Evolutionary conservation across 1,284 basidiomycete species (phyloP), one percentile per base, ranked within the genome.

Genomic region (Fomitopsis schrenkii): DNA sequence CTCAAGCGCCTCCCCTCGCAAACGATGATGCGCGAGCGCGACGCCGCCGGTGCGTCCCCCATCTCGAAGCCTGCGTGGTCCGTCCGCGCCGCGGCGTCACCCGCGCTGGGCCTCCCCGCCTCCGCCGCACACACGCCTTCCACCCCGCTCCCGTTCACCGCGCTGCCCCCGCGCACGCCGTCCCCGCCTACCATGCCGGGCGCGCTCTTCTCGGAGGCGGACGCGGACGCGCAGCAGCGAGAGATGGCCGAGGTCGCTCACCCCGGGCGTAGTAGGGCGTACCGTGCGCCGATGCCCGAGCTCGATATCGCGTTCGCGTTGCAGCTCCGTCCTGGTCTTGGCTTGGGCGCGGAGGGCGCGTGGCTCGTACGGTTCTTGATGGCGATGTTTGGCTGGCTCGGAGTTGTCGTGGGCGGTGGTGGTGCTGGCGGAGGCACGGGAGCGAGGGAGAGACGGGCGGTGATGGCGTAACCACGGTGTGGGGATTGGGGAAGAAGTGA

Each of bases 321-420:
- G 86, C 88, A 91, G 71, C 79, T 90, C 52, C 79, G 86, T 28
- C 87, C 87, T 9, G 86, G 87, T 2, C 72, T 88, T 28, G 86
- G 87, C 38, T 70, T 82, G 15, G 84, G 86, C 53, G 85, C 88
- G 26, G 90, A 91, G 67, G 81, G 87, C 10, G 88, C 89, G 38
- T 91, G 88, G 88, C 81, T 90, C 76, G 86, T 91, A 54, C 76
- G 87, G 60, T 90, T 90, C 71, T 71, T 91, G 72, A 89, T 91
- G 86, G 79, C 86, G 28, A 81, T 90, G 72, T 91, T 89, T 71
- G 90, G 89, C 14, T 91, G 90, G 90, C 80, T 91, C 67, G 80
- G 83, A 35, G 77, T 87, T 45, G 64, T 78, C 26, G 67, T 78
- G 14, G 73, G 75, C 9, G 74, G 76, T 15, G 61, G 66, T 41